A percentile compares a stretch with the other conserved stretches of the same genome.
Conservation (phyloP, 2,329 filamentous ascomycete genomes). For the Thielaviopsis musarum region DNA sequence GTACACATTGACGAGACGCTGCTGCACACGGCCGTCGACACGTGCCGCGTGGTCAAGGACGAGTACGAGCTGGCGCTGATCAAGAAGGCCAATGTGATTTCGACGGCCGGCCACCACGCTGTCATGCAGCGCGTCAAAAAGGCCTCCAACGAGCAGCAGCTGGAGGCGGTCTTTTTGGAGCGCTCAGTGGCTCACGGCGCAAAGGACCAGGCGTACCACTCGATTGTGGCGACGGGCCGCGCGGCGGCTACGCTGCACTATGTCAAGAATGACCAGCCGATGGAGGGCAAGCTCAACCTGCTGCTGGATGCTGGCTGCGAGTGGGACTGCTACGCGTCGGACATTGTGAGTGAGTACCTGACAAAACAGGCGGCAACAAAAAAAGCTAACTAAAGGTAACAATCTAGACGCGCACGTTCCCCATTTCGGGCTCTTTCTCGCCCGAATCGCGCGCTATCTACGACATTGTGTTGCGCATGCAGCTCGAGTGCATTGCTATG, state of each 20-base stretch:
- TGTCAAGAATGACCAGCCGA: slow-evolving; percentile 55
- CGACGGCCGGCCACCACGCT: slow-evolving; percentile 46
- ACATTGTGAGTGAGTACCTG: slow-evolving; percentile 38
- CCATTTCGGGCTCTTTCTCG: slow-evolving; percentile 55
- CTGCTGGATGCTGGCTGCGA: slow-evolving; percentile 73
- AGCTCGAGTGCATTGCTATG: slow-evolving; percentile 55
- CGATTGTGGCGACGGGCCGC: slow-evolving; percentile 67
- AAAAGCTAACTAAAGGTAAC: neutral
- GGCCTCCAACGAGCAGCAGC: slow-evolving; percentile 62
- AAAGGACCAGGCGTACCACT: slow-evolving; percentile 71
- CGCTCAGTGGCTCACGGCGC: slow-evolving; percentile 58
- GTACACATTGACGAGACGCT: slow-evolving; percentile 33
- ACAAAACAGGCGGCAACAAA: neutral
- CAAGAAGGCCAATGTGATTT: slow-evolving; percentile 53
- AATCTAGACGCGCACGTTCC: slow-evolving; percentile 67
- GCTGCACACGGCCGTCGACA: slow-evolving; percentile 48
- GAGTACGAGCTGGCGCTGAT: slow-evolving; percentile 60
- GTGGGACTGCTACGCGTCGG: slow-evolving; percentile 54
- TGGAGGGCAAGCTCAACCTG: slow-evolving; percentile 58
- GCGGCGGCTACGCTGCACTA: slow-evolving; percentile 82
- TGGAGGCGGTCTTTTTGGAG: slow-evolving; percentile 67
- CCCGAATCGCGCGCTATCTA: slow-evolving; percentile 59
- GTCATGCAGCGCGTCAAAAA: slow-evolving; percentile 43
- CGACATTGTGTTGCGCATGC: slow-evolving; percentile 74
- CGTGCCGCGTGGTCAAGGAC: slow-evolving; percentile 54